Evolutionary conservation across 805 yeast genomes (phyloP).

Genomic region (Danielozyma ontarioensis): DNA sequence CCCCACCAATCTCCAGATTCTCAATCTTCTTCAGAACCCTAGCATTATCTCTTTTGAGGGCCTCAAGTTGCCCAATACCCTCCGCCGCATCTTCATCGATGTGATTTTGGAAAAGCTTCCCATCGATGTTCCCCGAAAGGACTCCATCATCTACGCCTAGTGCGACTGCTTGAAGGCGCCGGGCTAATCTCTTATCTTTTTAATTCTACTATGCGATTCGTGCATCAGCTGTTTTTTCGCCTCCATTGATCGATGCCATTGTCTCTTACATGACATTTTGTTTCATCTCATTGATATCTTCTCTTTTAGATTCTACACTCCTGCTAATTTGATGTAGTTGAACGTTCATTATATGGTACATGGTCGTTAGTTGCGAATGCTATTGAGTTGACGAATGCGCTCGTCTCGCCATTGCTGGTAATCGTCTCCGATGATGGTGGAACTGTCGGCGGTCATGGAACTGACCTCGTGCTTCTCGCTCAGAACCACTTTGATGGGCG

Average conservation of each 20-base stretch:
- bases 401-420: constrained; percentile 37
- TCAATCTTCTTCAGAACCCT: constrained; percentile 11
- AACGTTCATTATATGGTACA: no score
- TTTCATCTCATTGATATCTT: no score
- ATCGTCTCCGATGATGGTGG: constrained; percentile 37
- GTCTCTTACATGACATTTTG: no score
- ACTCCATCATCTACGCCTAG: neutral
- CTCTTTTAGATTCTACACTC: constrained; percentile 1
- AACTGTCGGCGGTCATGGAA: constrained; percentile 25
- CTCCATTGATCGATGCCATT: no score
- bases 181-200: no score
- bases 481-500: constrained; percentile 5
- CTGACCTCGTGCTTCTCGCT: constrained; percentile 10
- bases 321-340: constrained; percentile 17
- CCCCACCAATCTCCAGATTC: constrained; percentile 7
- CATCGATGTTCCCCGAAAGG: neutral
- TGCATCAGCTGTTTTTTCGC: no score
- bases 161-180: no score
- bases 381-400: constrained; percentile 19
- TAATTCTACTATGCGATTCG: no score
- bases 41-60: constrained; percentile 6
- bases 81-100: constrained; percentile 10
- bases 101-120: constrained; percentile 3
- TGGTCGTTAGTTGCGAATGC: no score
- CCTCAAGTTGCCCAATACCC: constrained; percentile 6